phyloP scores from a whole-genome alignment of 305 asterid species.

The Solanum hybrid region DNA sequence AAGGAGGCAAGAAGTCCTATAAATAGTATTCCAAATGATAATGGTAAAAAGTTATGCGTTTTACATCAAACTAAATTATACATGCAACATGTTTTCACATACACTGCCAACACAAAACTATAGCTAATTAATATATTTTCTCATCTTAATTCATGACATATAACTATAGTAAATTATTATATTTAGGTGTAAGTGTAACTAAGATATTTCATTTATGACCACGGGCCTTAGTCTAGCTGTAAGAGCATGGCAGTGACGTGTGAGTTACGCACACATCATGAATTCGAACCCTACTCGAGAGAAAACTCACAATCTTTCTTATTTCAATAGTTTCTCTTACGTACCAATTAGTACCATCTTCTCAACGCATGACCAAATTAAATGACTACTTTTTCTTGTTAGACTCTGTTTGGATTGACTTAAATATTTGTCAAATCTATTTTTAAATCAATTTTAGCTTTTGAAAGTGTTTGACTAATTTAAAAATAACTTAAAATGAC shows the following conservation, averaged over 20 bases:
- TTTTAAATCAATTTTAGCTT: no score
- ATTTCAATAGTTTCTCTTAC: neutral
- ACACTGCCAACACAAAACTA: neutral
- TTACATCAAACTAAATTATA: neutral
- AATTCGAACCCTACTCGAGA: neutral
- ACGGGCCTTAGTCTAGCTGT: neutral
- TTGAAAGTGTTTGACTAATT: neutral
- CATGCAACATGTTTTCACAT: neutral
- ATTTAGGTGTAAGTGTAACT: neutral
- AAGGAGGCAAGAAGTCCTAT: neutral
- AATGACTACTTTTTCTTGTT: neutral
- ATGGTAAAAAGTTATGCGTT: neutral
- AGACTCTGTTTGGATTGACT: no score
- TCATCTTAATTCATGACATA: neutral
- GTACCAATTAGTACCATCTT: neutral
- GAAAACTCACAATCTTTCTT: neutral
- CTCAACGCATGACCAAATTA: neutral
- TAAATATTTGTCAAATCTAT: rapidly evolving
- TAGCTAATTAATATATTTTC: neutral
- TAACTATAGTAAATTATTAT: neutral
- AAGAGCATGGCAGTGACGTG: neutral
- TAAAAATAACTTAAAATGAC: no score
- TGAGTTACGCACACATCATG: neutral
- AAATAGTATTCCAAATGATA: neutral
- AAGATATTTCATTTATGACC: neutral